These are phyloP conservation scores for Cyberlindnera saturnus DNA, from an alignment of 805 yeast genomes.

Conservation along the genomic window DNA sequence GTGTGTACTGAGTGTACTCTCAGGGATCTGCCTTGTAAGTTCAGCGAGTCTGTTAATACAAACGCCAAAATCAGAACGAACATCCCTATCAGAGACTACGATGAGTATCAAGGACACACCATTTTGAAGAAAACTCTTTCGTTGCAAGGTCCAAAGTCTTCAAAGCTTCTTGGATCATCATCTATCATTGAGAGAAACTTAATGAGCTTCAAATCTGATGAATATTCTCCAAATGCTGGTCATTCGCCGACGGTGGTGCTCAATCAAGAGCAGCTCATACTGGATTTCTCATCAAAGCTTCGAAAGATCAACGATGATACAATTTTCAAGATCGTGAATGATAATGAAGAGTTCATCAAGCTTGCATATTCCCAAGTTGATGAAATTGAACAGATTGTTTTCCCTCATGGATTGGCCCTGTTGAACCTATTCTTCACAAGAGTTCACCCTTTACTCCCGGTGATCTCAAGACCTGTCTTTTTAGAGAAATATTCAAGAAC, in stretches of 20 bases:
- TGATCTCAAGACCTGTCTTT: constrained; percentile 22
- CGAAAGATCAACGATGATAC: constrained; percentile 21
- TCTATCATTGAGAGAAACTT: constrained; percentile 22
- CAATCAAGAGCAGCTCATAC: constrained; percentile 12
- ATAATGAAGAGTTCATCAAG: constrained; percentile 22
- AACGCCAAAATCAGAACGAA: constrained; percentile 17
- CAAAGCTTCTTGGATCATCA: constrained; percentile 22
- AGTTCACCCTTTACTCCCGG: constrained; percentile 24
- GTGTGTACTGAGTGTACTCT: constrained; percentile 22
- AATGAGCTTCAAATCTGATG: constrained; percentile 8
- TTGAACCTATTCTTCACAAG: constrained; percentile 21
- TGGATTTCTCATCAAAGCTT: constrained; percentile 12
- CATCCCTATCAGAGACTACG: constrained; percentile 24
- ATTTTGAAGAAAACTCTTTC: constrained; percentile 24
- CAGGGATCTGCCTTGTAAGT: constrained; percentile 21
- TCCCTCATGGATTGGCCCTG: constrained; percentile 18
- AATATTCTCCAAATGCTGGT: neutral
- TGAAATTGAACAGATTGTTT: constrained; percentile 23
- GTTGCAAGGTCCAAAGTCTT: constrained; percentile 23
- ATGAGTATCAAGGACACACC: constrained; percentile 23
- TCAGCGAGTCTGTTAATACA: constrained; percentile 7
- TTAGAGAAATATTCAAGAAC: constrained; percentile 25
- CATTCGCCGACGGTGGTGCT: constrained; percentile 9
- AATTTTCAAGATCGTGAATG: constrained; percentile 21
- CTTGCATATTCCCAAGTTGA: constrained; percentile 23